phyloP scores from a whole-genome alignment of 176 grass and related monocot genomes.

The Raddia guianensis region DNA sequence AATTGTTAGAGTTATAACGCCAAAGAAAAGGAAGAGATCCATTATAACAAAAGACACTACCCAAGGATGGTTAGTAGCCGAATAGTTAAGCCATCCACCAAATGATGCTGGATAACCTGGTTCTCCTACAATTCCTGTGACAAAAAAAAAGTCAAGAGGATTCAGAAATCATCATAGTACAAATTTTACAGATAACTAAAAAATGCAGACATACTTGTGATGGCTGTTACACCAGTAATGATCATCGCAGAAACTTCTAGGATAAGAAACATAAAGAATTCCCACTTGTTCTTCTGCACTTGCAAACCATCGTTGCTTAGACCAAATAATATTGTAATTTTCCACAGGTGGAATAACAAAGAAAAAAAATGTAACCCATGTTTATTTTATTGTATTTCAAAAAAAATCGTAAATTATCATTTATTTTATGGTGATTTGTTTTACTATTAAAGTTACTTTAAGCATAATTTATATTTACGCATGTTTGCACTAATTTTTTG shows the following conservation, averaged over 20 bases:
- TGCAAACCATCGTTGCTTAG: constrained; percentile 40
- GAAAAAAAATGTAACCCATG: background rate
- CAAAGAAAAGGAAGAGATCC: constrained; percentile 87
- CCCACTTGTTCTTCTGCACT: constrained; percentile 96
- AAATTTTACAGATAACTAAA: constrained; percentile 29
- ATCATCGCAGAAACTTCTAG: constrained; percentile 98
- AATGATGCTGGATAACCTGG: constrained; percentile 77
- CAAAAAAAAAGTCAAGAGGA: constrained; percentile 18
- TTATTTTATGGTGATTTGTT: too few relatives aligned
- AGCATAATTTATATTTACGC: too few relatives aligned
- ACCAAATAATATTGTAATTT: constrained; percentile 7
- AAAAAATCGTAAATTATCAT: too few relatives aligned
- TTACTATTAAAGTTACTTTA: too few relatives aligned
- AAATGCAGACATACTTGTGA: constrained; percentile 68
- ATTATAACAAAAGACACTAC: constrained; percentile 83
- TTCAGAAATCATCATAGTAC: constrained; percentile 7
- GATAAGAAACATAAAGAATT: constrained; percentile 93
- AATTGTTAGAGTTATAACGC: constrained; percentile 74
- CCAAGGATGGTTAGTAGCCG: constrained; percentile 75
- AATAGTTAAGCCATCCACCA: constrained; percentile 83
- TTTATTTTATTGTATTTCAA: too few relatives aligned
- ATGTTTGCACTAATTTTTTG: too few relatives aligned
- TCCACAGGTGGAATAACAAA: constrained; percentile 1
- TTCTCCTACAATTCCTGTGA: constrained; percentile 71
- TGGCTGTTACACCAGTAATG: constrained; percentile 73